Conservation (phyloP, 768 basidiomycete genomes). For the Phylloporus arenicola region DNA sequence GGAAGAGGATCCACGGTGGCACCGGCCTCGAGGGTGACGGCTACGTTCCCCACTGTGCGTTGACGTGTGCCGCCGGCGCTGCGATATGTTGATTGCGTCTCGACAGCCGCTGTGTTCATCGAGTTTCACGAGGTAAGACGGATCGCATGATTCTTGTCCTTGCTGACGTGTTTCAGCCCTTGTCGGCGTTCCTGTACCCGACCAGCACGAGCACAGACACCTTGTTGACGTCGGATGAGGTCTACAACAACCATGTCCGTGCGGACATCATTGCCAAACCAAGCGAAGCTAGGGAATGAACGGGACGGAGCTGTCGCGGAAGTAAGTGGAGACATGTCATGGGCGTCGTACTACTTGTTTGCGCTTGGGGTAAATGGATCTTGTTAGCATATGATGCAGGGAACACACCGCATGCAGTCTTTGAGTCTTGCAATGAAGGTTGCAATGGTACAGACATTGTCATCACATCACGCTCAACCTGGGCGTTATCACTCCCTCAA, state of each 20-base stretch:
- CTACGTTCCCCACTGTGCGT: constrained; percentile 53
- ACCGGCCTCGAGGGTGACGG: constrained; percentile 56
- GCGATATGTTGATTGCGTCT: not conserved
- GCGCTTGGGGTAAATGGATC: not conserved
- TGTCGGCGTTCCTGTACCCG: constrained; percentile 62
- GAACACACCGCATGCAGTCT: no score
- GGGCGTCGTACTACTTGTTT: not conserved
- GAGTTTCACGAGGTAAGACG: constrained; percentile 58
- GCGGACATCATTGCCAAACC: constrained; percentile 40
- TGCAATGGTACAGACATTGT: no score
- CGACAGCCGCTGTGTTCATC: constrained; percentile 55
- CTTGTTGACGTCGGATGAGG: constrained; percentile 60
- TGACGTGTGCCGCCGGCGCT: not conserved
- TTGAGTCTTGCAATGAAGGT: not conserved
- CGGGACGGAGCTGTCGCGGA: not conserved
- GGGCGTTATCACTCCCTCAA: no score
- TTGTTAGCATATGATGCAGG: not conserved
- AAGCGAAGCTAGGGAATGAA: constrained; percentile 11
- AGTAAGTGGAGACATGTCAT: not conserved
- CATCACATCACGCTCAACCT: no score
- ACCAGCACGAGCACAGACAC: constrained; percentile 54
- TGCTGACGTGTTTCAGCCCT: constrained; percentile 32
- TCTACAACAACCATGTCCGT: constrained; percentile 69
- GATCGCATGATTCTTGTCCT: not conserved
- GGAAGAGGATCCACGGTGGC: constrained; percentile 74